Conservation (phyloP, 2,329 filamentous ascomycete genomes). For the Penicillium sp. region DNA sequence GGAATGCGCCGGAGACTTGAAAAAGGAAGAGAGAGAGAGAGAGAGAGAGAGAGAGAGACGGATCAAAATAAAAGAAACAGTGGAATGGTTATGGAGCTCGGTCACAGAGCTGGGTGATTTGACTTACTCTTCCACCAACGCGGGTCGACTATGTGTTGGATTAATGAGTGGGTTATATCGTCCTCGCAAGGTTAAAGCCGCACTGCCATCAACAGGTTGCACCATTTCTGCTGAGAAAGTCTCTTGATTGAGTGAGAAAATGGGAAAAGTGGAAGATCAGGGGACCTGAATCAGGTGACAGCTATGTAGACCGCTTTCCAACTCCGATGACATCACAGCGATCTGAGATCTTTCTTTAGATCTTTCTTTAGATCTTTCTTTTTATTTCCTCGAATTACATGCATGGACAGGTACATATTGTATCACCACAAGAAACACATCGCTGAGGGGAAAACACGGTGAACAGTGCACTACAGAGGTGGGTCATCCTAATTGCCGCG, state of each 20-base stretch:
- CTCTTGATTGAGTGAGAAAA: not conserved
- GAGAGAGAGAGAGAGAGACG: no score
- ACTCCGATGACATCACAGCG: not conserved
- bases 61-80: not conserved
- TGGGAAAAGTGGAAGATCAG: not conserved
- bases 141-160: constrained; percentile 49
- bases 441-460: not conserved
- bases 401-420: no score
- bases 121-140: constrained; percentile 51
- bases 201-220: constrained; percentile 1
- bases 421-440: not conserved
- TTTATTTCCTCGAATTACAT: no score
- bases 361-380: no score
- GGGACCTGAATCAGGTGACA: not conserved
- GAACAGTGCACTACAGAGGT: not conserved
- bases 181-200: constrained; percentile 18
- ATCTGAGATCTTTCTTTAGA: not conserved
- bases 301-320: not conserved
- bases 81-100: not conserved
- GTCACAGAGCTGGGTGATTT: not conserved
- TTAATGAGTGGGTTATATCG: constrained; percentile 55
- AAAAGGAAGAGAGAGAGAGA: not conserved
- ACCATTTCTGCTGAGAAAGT: constrained; percentile 8
- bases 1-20: not conserved
- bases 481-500: not conserved